Evolutionary conservation across 106 monocot species (phyloP).

Genomic region (Phalaenopsis aphrodite): DNA sequence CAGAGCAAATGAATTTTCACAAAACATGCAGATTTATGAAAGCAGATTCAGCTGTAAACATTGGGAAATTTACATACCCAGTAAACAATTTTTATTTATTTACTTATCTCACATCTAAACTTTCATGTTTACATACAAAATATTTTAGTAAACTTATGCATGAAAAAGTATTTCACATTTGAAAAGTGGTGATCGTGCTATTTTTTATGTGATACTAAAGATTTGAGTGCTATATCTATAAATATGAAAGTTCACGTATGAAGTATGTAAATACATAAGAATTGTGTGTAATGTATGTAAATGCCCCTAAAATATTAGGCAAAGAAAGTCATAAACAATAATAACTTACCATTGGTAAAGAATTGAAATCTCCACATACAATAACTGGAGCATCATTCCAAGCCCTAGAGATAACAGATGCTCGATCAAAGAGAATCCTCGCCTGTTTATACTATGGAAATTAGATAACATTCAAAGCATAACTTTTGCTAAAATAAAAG

Average conservation of each 20-base stretch:
- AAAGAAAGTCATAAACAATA: neutral
- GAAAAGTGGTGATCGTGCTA: too few relatives aligned
- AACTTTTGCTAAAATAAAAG: neutral
- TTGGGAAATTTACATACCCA: too few relatives aligned
- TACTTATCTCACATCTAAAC: too few relatives aligned
- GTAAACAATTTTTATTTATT: too few relatives aligned
- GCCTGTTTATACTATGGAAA: constrained; percentile 35
- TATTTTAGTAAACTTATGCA: too few relatives aligned
- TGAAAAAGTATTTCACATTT: too few relatives aligned
- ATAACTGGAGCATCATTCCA: constrained; percentile 94
- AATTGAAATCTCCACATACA: constrained; percentile 96
- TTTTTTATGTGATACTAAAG: too few relatives aligned
- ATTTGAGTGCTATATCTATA: too few relatives aligned
- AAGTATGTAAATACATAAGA: too few relatives aligned
- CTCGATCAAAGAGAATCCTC: constrained; percentile 69
- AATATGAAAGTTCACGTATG: too few relatives aligned
- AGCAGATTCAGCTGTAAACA: neutral
- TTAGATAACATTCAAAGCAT: neutral
- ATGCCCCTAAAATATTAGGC: neutral
- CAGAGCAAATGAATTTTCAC: neutral
- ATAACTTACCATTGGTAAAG: constrained; percentile 56
- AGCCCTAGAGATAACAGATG: constrained; percentile 50
- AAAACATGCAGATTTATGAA: neutral
- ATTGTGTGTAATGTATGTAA: too few relatives aligned
- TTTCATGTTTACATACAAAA: too few relatives aligned